Evolutionary conservation across 1,139 yeast species (phyloP), one percentile per base, ranked within the genome.

Genomic region (Groenewaldozyma auringiensis): DNA sequence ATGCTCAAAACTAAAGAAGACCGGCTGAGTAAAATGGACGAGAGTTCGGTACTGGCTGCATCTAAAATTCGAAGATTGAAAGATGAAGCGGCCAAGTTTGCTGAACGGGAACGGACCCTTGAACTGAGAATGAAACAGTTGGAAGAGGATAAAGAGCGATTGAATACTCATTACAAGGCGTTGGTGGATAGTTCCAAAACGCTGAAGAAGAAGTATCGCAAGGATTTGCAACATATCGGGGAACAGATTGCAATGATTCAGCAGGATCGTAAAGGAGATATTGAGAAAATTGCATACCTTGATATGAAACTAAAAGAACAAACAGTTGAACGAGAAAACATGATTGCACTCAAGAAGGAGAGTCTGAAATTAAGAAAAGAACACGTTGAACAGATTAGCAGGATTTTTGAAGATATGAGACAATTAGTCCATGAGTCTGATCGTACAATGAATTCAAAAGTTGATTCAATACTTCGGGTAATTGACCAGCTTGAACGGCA

Each of bases 1-100:
- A 46, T 59, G 42, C 44, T 61, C 34, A 51, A 45, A 11, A 53
- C 62, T 14, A 56, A 60, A 40, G 64, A 61, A 41, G 54, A 62
- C n/a, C 50, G 56, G 27, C 53, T 55, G n/a, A 39, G 45, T 14
- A 59, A 55, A 37, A 42, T 57, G 21, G 63, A 61, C 37, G 44
- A 37, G 18, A 42, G 43, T 9, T 21, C 45, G 9, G 41, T 31
- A n/a, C 40, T 41, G n/a, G 43, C 38, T 20, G 50, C 49, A 21
- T 40, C 41, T n/a, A 38, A 44, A 32, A 41, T 56, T 16, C 31
- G 41, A 14, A 34, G 41, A 18, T 40, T 51, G n/a, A 46, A 45
- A 21, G 45, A 46, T 21, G 45, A 46, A 2, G 47, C 39, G 16
- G 35, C 47, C 18, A 37, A 39, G 17, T 32, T 39, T 4, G 40